phyloP scores from a whole-genome alignment of 768 basidiomycete genomes.

The Mycena floridula region DNA sequence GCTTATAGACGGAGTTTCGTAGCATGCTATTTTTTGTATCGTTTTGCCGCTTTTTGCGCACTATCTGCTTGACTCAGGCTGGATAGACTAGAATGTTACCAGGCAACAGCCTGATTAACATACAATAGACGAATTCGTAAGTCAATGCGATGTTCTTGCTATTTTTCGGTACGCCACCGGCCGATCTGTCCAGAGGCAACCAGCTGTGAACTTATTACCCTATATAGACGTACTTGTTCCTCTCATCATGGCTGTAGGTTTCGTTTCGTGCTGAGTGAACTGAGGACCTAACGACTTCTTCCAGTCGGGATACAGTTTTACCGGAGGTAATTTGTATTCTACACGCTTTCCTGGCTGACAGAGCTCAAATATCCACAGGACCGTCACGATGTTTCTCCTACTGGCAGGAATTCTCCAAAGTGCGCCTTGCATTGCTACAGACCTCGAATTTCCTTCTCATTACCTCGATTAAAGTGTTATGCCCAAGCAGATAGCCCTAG shows the following conservation, averaged over 20 bases:
- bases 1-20: too few species aligned
- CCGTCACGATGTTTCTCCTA: slow-evolving; percentile 82
- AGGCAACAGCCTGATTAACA: too few species aligned
- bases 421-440: slow-evolving; percentile 15
- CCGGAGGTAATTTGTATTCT: slow-evolving; percentile 36
- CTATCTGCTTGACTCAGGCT: too few species aligned
- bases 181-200: too few species aligned
- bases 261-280: background rate
- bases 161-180: too few species aligned
- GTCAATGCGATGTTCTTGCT: too few species aligned
- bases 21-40: too few species aligned
- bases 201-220: too few species aligned
- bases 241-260: background rate
- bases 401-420: slow-evolving; percentile 89
- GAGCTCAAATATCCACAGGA: slow-evolving; percentile 35
- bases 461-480: slow-evolving; percentile 59
- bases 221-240: too few species aligned
- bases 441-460: slow-evolving; percentile 1
- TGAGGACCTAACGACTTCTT: slow-evolving; percentile 8
- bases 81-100: too few species aligned
- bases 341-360: slow-evolving; percentile 24
- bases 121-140: too few species aligned
- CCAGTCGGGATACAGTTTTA: slow-evolving; percentile 63
- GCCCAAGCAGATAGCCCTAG: slow-evolving; percentile 68
- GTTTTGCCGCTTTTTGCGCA: too few species aligned